phyloP scores from a whole-genome alignment of 768 basidiomycete species.

The Phaeolepiota aurea region DNA sequence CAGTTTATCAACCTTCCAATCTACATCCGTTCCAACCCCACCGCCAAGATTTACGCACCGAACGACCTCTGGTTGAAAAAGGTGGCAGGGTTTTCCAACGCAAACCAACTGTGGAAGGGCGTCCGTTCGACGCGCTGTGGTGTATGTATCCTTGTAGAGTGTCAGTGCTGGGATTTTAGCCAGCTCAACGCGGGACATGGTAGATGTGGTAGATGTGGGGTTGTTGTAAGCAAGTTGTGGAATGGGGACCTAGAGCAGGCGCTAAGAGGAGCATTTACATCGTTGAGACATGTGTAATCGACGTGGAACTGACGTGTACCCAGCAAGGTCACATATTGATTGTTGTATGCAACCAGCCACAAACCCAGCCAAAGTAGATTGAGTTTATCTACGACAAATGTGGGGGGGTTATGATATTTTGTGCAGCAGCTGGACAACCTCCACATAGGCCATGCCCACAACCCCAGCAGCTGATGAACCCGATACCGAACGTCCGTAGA shows the following conservation, averaged over 20 bases:
- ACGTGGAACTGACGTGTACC: constrained; percentile 1
- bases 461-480: constrained; percentile 78
- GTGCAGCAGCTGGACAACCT: constrained; percentile 41
- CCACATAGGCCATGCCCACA: constrained; percentile 72
- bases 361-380: no score
- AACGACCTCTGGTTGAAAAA: constrained; percentile 78
- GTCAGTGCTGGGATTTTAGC: constrained; percentile 68
- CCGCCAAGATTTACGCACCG: constrained; percentile 73
- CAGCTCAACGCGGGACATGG: constrained; percentile 67
- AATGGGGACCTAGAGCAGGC: neutral
- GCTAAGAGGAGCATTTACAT: neutral
- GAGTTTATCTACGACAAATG: no score
- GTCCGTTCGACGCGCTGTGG: constrained; percentile 53
- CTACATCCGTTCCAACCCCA: constrained; percentile 68
- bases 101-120: constrained; percentile 78
- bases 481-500: constrained; percentile 67
- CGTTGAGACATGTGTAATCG: neutral
- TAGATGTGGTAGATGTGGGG: constrained; percentile 1
- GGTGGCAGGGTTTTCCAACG: constrained; percentile 65
- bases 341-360: no score
- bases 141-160: constrained; percentile 65
- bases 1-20: constrained; percentile 71
- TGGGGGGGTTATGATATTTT: no score
- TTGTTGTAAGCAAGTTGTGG: neutral
- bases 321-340: no score